A percentile compares a stretch with the other conserved stretches of the same genome.
These are phyloP conservation scores for Dendrobium huoshanense DNA, from an alignment of 106 monocot species.

Conservation along the genomic window DNA sequence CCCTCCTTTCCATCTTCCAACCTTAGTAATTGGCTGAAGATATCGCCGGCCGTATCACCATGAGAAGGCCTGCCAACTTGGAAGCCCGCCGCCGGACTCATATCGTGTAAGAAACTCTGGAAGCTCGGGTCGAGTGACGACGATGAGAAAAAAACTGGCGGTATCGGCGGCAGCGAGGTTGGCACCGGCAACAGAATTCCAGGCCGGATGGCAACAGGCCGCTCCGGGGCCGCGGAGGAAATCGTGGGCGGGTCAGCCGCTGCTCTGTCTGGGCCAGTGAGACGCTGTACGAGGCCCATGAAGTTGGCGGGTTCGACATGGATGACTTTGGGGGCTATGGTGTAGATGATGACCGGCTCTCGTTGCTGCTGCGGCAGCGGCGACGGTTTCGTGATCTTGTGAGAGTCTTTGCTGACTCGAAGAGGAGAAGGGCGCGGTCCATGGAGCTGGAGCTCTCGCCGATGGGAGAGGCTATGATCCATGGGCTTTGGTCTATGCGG, in stretches of 20 bases:
- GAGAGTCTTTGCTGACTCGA: conserved; percentile 32
- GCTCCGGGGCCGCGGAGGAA: neutral
- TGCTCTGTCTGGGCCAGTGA: conserved; percentile 32
- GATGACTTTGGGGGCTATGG: conserved; percentile 45
- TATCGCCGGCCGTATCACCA: conserved; percentile 17
- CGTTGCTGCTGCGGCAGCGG: neutral
- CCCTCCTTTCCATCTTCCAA: too few species aligned
- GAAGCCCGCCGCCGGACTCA: conserved; percentile 23
- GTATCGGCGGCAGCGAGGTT: conserved; percentile 25
- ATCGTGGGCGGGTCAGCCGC: conserved; percentile 2
- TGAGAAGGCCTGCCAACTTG: neutral
- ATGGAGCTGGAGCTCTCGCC: conserved; percentile 32
- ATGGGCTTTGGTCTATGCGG: too few species aligned
- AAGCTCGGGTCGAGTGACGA: conserved; percentile 25
- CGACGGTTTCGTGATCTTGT: conserved; percentile 39
- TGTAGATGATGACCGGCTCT: conserved; percentile 44
- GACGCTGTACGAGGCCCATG: conserved; percentile 47
- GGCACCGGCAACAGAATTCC: conserved; percentile 52
- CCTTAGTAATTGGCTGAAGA: conserved; percentile 12
- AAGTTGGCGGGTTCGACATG: conserved; percentile 42
- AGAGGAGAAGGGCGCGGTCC: conserved; percentile 56
- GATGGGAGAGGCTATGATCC: neutral
- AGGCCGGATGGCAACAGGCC: conserved; percentile 1
- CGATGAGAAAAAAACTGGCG: conserved; percentile 43
- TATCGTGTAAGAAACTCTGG: conserved; percentile 25